Base-by-base conservation (phyloP, 2,329 filamentous ascomycete species). In the Fusarium stilboides region DNA sequence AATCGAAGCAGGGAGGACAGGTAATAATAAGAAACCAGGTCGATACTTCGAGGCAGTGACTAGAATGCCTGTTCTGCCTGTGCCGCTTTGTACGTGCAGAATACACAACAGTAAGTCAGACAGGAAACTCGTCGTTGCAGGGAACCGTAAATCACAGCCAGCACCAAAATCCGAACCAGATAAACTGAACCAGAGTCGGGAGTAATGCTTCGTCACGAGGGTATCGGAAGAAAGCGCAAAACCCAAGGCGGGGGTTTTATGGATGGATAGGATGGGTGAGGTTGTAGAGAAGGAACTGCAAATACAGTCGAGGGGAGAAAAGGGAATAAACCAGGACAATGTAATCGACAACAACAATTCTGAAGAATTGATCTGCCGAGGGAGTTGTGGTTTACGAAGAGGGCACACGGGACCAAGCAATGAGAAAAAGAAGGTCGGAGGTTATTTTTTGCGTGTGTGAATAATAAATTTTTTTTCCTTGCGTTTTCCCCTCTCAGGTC, bases 381-480 rank as follows among this genome's bases (percentile, higher is more conserved):
- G 42, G 56, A 70, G 40, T 62, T 75, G 75, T 77, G 75, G 68
- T 74, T 71, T 67, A 67, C 63, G 57, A 58, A 63, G 66, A 76
- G 74, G 72, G 71, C 70, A 74, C 73, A 74, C 68, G 65, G 61
- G 59, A 72, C 72, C 62, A 61, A 62, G 45, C 53, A 60, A 69
- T 58, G 67, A 69, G 69, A 71, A 77, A 77, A 75, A 62, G 65
- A 69, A 73, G 65, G 68, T 58, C 74, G 72, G 70, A 77, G 74
- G 74, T 75, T 78, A 74, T 75, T 77, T 77, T 78, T 79, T 77
- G 74, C 76, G 74, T 80, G 75, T 80, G 78, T 78, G 78, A 79
- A 77, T 74, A 80, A 80, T 79, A 66, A 69, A 80, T 81, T 80
- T 79, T 80, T 80, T 81, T 76, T 80, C 78, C 74, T 76, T 69